Percentiles rank a stretch among this genome's conserved stretches.
These are phyloP conservation scores for Candida dubliniensis DNA, from an alignment of 1,139 yeast genomes.

Conservation along the genomic window DNA sequence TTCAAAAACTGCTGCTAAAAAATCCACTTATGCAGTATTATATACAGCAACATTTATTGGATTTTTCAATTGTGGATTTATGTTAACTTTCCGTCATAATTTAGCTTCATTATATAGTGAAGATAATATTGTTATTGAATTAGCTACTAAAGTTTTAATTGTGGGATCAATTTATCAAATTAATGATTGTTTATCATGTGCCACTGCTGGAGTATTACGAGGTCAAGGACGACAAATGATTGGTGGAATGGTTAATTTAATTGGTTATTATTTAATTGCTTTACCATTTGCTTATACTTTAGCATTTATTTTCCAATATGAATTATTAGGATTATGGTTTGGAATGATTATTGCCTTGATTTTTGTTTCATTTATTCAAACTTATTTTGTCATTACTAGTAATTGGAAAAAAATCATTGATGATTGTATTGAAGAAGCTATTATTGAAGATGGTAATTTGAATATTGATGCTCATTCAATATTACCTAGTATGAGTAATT, in stretches of 20 bases:
- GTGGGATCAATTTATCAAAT: conserved; percentile 61
- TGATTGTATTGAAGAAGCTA: conserved; percentile 42
- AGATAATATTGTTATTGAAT: conserved; percentile 46
- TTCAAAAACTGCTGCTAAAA: conserved; percentile 48
- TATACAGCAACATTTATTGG: conserved; percentile 46
- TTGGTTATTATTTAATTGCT: conserved; percentile 59
- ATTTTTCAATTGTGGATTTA: conserved; percentile 32
- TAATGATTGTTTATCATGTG: conserved; percentile 54
- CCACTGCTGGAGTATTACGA: conserved; percentile 59
- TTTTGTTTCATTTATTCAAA: conserved; percentile 46
- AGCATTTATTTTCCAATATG: conserved; percentile 48
- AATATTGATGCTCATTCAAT: conserved; percentile 32
- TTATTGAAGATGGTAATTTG: conserved; percentile 36
- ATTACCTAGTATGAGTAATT: conserved; percentile 35
- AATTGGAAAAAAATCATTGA: conserved; percentile 59
- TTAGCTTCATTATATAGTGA: conserved; percentile 52
- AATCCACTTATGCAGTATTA: conserved; percentile 43
- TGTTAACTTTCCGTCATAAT: conserved; percentile 37
- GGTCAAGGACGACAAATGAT: conserved; percentile 70
- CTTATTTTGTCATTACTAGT: conserved; percentile 45
- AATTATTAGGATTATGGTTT: conserved; percentile 59
- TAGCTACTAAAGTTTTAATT: conserved; percentile 54
- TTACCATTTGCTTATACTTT: conserved; percentile 56
- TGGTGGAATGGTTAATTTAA: conserved; percentile 59
- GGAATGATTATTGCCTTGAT: conserved; percentile 60